These are phyloP conservation scores for Malassezia caprae DNA, from an alignment of 1,284 basidiomycete species.

Conservation along the genomic window DNA sequence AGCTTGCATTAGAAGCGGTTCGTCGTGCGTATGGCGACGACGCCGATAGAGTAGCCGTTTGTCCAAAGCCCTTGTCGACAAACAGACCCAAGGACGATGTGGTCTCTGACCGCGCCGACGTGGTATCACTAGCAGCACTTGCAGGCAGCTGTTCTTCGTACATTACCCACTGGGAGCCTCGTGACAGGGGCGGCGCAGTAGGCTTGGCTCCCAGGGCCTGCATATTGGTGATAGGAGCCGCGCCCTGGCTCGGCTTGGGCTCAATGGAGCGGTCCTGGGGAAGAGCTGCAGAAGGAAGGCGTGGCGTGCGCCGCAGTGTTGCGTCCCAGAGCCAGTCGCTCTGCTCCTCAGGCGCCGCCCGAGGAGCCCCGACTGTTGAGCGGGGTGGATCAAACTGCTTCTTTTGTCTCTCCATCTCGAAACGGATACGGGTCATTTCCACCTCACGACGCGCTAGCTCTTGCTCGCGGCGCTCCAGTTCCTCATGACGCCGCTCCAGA, in stretches of 20 bases:
- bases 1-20: background rate
- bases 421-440: background rate
- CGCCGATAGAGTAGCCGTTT: background rate
- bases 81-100: background rate
- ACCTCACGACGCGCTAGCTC: background rate
- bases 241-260: background rate
- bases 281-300: background rate
- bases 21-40: slow-evolving; percentile 8
- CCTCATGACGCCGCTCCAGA: background rate
- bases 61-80: slow-evolving; percentile 4
- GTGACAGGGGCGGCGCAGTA: background rate
- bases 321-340: slow-evolving; percentile 5
- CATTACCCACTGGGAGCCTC: slow-evolving; percentile 1
- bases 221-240: background rate
- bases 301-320: background rate
- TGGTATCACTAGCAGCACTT: background rate
- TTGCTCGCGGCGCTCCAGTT: background rate
- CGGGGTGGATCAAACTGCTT: background rate
- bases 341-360: background rate
- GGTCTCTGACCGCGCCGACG: background rate
- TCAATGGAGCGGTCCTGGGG: background rate
- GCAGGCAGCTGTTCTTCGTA: background rate
- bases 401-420: background rate
- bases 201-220: background rate
- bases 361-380: background rate